Base-by-base conservation (phyloP, 225 moss, liverwort and hornwort genomes). In the Anthoceros angustus region DNA sequence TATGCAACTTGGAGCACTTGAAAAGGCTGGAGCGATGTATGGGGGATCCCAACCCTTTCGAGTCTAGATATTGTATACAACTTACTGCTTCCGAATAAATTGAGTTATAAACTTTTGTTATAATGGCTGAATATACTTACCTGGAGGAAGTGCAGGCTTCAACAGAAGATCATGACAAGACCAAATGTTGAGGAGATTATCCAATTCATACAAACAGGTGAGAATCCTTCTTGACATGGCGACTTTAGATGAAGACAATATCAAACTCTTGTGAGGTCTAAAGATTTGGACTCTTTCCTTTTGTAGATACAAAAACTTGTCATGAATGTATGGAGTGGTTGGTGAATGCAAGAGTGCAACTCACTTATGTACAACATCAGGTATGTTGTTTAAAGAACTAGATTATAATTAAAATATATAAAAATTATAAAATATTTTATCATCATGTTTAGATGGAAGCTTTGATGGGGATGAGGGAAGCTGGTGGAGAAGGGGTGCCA, bases 321-420 rank as follows among this genome's bases (percentile, higher is more conserved):
- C 55, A 55, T 20, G 55, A 55, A 6, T 55, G 55, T 20, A 55
- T 55, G 55, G 55, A 55, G 14, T 55, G 55, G 55, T 20, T 55
- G 55, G 55, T 55, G 7, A 55, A 55, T 55, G 55, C 55, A 18
- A 9, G 55, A 55, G 23, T 55, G 55, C 55, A 55, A 55, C 55
- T 55, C 55, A 55, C 55, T 18, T 55, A 55, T 20, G 55, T 55
- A 1, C 55, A 55, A 20, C 55, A 55, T 20, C 55, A 55, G 4
- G 55, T 55, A 55, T 23, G 23, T 55, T 55, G 7, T 55, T 20
- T 50, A 16, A 5, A n/a, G n/a, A n/a, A n/a, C n/a, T n/a, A n/a
- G n/a, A n/a, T n/a, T n/a, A n/a, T n/a, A n/a, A n/a, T n/a, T n/a
- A n/a, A n/a, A n/a, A n/a, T n/a, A n/a, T n/a, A n/a, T n/a, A n/a